Evolutionary conservation across 164 flowering plant species (phyloP), one percentile per base, ranked within the genome.

Genomic region (Brasenia schreberi): DNA sequence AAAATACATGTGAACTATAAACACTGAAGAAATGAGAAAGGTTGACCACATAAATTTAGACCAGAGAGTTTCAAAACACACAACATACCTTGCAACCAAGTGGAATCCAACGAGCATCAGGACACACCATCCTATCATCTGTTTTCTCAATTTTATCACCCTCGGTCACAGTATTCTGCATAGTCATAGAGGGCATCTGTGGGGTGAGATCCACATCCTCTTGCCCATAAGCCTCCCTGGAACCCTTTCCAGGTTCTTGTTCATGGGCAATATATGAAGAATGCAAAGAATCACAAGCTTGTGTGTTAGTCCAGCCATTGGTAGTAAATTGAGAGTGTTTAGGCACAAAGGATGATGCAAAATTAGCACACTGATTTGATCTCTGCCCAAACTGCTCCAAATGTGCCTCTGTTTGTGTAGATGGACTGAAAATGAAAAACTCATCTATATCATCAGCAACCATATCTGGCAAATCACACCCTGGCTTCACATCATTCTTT

Each of bases 401-500:
- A 49, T 70, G 75, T 71, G 77, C 74, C 68, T 75, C 87, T 14
- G 82, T 18, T n/a, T 71, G 77, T 63, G 70, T 67, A 6, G 95
- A 87, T 49, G 93, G 81, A 66, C 81, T 81, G 66, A 86, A 89
- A 59, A 81, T 73, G 61, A 91, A 72, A 9, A 84, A 69, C 27
- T 84, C 92, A 17, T 61, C 65, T 3, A 87, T 39, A 33, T 82
- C 68, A 77, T 85, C 87, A 56, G 84, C 74, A 23, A 84, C 81
- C 27, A 23, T 23, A 72, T 73, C 80, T 68, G 83, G 89, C 99
- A 97, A 89, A 61, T 84, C 92, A 81, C 78, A 79, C 63, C 74
- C 85, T 14, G 82, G 4, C 53, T 63, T 79, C 67, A 68, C 78
- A 19, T 82, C 89, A 68, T 68, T 77, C 27, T 64, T 79, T 66